Evolutionary conservation across 1,139 yeast species (phyloP).

Genomic region (Kodamaea derodonti): DNA sequence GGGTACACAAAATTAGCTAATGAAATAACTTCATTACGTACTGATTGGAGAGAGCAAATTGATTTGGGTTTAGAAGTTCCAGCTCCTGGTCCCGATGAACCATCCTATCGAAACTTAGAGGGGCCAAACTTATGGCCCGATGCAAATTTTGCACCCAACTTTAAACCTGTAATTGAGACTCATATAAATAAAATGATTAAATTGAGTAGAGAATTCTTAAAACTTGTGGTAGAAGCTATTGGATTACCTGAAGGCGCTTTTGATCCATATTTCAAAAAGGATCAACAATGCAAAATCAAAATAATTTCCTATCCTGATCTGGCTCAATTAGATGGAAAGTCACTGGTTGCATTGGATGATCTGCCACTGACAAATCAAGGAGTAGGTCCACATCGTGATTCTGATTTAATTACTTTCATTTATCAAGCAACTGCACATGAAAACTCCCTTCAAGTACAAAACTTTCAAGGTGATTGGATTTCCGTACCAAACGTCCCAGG

Average conservation of each 20-base stretch:
- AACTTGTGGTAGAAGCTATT: slow-evolving; percentile 52
- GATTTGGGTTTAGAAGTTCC: slow-evolving; percentile 63
- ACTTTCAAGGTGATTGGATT: slow-evolving; percentile 62
- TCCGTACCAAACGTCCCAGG: slow-evolving; percentile 42
- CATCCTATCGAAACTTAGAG: slow-evolving; percentile 53
- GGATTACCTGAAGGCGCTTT: slow-evolving; percentile 45
- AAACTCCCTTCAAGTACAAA: slow-evolving; percentile 58
- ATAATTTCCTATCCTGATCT: slow-evolving; percentile 50
- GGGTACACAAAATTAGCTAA: slow-evolving; percentile 67
- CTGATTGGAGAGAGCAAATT: slow-evolving; percentile 67
- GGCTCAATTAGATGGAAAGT: slow-evolving; percentile 23
- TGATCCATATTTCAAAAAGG: slow-evolving; percentile 46
- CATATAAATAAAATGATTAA: slow-evolving; percentile 48
- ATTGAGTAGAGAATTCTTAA: slow-evolving; percentile 40
- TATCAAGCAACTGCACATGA: slow-evolving; percentile 51
- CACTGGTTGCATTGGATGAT: slow-evolving; percentile 34
- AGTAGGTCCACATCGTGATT: slow-evolving; percentile 69
- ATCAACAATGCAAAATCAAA: slow-evolving; percentile 54
- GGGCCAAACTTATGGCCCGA: slow-evolving; percentile 69
- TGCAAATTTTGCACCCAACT: slow-evolving; percentile 43
- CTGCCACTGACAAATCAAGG: slow-evolving; percentile 53
- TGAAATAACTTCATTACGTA: slow-evolving; percentile 56
- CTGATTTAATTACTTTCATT: slow-evolving; percentile 60
- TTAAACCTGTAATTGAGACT: slow-evolving; percentile 39
- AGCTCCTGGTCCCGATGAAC: slow-evolving; percentile 42